phyloP scores from a whole-genome alignment of 495 filamentous ascomycete species.

The Lasiosphaeris hirsuta region DNA sequence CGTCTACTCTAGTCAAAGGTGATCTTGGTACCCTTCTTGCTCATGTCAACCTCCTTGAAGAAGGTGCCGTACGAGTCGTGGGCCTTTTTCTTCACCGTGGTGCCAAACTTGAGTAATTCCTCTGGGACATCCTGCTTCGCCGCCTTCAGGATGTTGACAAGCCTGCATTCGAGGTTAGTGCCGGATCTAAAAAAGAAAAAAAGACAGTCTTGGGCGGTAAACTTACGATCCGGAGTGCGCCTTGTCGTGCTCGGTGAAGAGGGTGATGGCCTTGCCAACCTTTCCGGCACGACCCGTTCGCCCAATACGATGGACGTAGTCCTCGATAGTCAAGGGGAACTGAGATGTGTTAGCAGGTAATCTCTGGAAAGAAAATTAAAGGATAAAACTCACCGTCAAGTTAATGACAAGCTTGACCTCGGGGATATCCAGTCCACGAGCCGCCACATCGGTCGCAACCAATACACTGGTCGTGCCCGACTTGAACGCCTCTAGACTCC shows the following conservation, averaged over 20 bases:
- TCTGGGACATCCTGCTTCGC: constrained; percentile 88
- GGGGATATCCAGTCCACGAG: constrained; percentile 92
- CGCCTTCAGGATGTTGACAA: constrained; percentile 88
- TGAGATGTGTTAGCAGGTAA: constrained; percentile 17
- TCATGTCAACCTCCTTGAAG: constrained; percentile 75
- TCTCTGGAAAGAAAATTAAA: constrained; percentile 5
- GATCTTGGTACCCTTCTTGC: constrained; percentile 86
- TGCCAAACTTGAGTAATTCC: constrained; percentile 85
- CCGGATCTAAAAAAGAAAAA: neutral
- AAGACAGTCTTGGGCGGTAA: no score
- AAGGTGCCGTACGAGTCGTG: constrained; percentile 92
- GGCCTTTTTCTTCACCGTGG: constrained; percentile 97
- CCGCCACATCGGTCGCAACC: constrained; percentile 95
- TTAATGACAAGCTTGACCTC: constrained; percentile 91
- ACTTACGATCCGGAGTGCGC: constrained; percentile 78
- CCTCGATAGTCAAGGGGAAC: constrained; percentile 71
- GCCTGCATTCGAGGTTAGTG: constrained; percentile 25
- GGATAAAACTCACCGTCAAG: constrained; percentile 53
- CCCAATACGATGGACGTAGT: constrained; percentile 97
- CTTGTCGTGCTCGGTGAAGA: constrained; percentile 95
- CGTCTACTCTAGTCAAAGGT: constrained; percentile 69
- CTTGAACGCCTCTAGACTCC: constrained; percentile 85
- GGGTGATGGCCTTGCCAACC: constrained; percentile 82
- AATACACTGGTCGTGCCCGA: constrained; percentile 78
- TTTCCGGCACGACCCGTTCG: constrained; percentile 91